These are phyloP conservation scores for Saprolegnia parasitica DNA, from an alignment of 352 stramenopile species.

Conservation along the genomic window DNA sequence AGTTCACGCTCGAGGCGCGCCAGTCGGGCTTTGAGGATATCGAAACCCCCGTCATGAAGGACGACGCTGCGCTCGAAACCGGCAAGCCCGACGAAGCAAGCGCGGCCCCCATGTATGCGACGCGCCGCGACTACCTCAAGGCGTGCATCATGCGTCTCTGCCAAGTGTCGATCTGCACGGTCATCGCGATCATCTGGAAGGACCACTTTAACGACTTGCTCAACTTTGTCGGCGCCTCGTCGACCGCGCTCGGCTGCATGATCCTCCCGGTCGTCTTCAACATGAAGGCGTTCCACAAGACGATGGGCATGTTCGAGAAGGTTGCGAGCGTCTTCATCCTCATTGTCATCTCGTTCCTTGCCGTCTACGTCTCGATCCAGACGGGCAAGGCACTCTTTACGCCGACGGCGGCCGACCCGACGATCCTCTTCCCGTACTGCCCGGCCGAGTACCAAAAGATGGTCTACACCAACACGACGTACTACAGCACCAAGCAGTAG, in stretches of 20 bases:
- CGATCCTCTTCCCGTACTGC: conserved; percentile 41
- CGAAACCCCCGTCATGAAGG: conserved; percentile 12
- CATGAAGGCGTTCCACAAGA: conserved; percentile 34
- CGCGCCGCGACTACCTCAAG: conserved; percentile 20
- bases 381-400: conserved; percentile 36
- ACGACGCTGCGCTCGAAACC: not conserved
- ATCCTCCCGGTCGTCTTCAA: conserved; percentile 36
- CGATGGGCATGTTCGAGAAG: conserved; percentile 30
- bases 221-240: conserved; percentile 35
- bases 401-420: not conserved
- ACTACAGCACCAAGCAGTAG: conserved; percentile 27
- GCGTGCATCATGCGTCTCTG: conserved; percentile 26
- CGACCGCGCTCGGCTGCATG: conserved; percentile 34
- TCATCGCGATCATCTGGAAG: conserved; percentile 52
- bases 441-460: conserved; percentile 32
- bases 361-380: conserved; percentile 34
- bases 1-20: not conserved
- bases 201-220: conserved; percentile 32
- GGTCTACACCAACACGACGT: conserved; percentile 37
- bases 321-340: conserved; percentile 29
- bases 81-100: not conserved
- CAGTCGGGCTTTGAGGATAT: conserved; percentile 1
- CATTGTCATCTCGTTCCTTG: conserved; percentile 29
- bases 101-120: not conserved
- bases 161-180: conserved; percentile 42